Evolutionary conservation across 1,139 yeast genomes (phyloP), one percentile per base, ranked within the genome.

Genomic region (Taiozyma onychis): DNA sequence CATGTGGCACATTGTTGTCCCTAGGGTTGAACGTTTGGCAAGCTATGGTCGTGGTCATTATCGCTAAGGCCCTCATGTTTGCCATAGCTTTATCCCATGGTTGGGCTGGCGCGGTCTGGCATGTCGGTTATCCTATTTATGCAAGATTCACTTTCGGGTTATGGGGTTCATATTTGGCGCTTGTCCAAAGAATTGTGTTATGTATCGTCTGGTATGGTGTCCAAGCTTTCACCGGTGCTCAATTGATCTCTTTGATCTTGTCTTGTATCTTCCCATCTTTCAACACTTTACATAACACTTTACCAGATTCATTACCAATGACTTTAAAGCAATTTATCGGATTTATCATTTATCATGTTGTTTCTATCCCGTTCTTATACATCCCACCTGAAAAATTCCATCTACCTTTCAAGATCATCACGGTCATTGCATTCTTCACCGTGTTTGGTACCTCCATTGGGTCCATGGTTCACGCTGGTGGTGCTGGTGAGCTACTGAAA

Each of bases 71-170:
- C 11, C 53, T 70, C 34, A 64, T 67, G 46, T 57, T 65, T 41
- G 66, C 70, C n/a, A 51, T 64, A 6, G 59, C 67, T 4, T 56
- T 65, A 43, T 63, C 68, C 8, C 64, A 61, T 43, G 63, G 63
- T 37, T 60, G 63, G 63, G 69, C 67, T 30, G 73, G 74, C 44
- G 65, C 67, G 4, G 62, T 63, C 22, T 70, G 66, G 61, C 72
- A 68, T 52, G 62, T 70, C 46, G 74, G 74, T 0, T 71, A 60
- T 49, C 66, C 74, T 6, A 61, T 71, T 21, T 66, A 62, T 50
- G 66, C 66, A 32, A 61, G 74, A 52, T 61, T 65, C 49, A 61
- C 70, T 4, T 70, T 69, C 57, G 75, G 75, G 9, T 61, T 69
- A 28, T 53, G 58, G 45, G 75, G 74, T 5, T 63, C 72, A 3